Evolutionary conservation across 2,329 filamentous ascomycete genomes (phyloP).

Genomic region (Lecanoromycetidae sp.): DNA sequence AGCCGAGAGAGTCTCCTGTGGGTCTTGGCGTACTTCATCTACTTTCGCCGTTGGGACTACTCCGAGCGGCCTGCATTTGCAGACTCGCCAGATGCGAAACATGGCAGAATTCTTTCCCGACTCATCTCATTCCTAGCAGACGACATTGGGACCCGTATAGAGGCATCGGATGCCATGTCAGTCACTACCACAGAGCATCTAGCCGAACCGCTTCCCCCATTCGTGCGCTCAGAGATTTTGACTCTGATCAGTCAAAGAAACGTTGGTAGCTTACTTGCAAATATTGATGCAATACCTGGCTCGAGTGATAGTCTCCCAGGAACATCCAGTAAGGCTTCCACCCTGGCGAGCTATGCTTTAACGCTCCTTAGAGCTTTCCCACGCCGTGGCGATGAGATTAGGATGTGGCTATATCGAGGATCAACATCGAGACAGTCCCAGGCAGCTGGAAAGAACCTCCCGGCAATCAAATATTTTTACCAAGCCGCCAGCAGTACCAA

Average conservation of each 20-base stretch:
- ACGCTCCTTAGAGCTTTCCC: conserved; percentile 80
- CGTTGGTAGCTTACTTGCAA: conserved; percentile 51
- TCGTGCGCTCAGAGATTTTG: conserved; percentile 49
- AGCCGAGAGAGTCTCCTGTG: conserved; percentile 38
- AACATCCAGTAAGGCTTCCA: conserved; percentile 48
- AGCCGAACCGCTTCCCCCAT: conserved; percentile 14
- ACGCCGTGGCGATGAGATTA: conserved; percentile 68
- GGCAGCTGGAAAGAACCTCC: conserved; percentile 22
- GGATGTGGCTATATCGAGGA: conserved; percentile 84
- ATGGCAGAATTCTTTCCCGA: conserved; percentile 43
- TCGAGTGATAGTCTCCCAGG: conserved; percentile 25
- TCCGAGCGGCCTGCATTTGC: conserved; percentile 26
- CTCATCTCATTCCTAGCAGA: conserved; percentile 46
- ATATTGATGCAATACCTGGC: conserved; percentile 21
- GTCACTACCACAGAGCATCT: neutral
- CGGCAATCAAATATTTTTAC: conserved; percentile 79
- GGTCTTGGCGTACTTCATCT: conserved; percentile 49
- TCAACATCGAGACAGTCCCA: conserved; percentile 38
- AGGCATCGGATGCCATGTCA: conserved; percentile 25
- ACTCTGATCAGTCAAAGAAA: conserved; percentile 65
- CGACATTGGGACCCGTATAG: conserved; percentile 40
- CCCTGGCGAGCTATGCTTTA: conserved; percentile 75
- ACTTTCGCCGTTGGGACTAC: conserved; percentile 39
- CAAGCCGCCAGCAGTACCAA: conserved; percentile 47
- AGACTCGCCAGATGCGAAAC: conserved; percentile 38